These are phyloP conservation scores for Naumovozyma baii DNA, from an alignment of 805 yeast species.

Conservation along the genomic window DNA sequence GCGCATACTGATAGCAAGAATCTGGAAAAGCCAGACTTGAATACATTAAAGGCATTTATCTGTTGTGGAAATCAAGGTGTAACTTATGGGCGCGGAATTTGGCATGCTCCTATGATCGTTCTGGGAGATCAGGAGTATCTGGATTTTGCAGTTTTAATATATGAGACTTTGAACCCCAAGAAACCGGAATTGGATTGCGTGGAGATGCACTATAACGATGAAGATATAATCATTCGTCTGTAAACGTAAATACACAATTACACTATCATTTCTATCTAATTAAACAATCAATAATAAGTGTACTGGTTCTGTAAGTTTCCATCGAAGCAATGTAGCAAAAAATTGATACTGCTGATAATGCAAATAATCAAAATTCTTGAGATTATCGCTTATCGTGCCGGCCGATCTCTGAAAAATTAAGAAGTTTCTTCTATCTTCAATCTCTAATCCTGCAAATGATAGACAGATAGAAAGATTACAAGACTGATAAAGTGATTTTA, in stretches of 20 bases:
- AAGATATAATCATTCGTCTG: constrained; percentile 3
- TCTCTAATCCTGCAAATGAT: too few species aligned
- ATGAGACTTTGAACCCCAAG: constrained; percentile 68
- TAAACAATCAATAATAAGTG: too few species aligned
- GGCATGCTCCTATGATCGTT: constrained; percentile 98
- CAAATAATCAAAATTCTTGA: too few species aligned
- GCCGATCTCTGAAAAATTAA: too few species aligned
- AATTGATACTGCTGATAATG: too few species aligned
- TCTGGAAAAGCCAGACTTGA: constrained; percentile 53
- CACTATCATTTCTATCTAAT: too few species aligned
- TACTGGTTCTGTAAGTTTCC: too few species aligned
- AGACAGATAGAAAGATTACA: too few species aligned
- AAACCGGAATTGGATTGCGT: constrained; percentile 57
- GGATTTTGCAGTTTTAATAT: constrained; percentile 83
- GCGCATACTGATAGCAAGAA: constrained; percentile 42
- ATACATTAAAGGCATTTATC: constrained; percentile 52
- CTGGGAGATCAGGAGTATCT: constrained; percentile 41
- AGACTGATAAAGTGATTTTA: too few species aligned
- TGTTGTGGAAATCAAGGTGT: constrained; percentile 82
- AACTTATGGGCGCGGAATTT: constrained; percentile 66
- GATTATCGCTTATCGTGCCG: too few species aligned
- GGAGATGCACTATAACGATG: constrained; percentile 52
- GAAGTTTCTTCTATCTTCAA: too few species aligned
- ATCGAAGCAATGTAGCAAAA: too few species aligned
- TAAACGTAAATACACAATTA: background rate